Evolutionary conservation across 164 flowering plant species (phyloP), one percentile per base, ranked within the genome.

Genomic region (Warburgia ugandensis): DNA sequence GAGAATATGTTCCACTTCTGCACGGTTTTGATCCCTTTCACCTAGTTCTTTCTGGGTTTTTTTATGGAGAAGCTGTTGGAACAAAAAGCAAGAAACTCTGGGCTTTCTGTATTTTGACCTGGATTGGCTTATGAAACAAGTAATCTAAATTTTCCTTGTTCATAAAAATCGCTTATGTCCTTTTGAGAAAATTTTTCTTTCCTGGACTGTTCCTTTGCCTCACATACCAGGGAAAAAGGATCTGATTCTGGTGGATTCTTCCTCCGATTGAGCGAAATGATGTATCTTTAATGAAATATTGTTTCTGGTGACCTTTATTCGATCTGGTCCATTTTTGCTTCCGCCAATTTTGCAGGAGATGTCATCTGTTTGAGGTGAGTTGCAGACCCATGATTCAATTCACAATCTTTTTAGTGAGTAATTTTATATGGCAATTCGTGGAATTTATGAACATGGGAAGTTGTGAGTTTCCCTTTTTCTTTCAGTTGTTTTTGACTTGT

Each of bases 281-380:
- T 21, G 46, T 45, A 22, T 33, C 29, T 62, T 46, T 6, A 30
- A n/a, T 29, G 29, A 47, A 45, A 33, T 62, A 21, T 62, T 45
- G 29, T 32, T 40, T 16, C 13, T 51, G 52, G n/a, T n/a, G 41
- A 17, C 16, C 71, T 66, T 72, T 54, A 50, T 68, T 68, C 69
- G 67, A 76, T 71, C 75, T 59, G 68, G 76, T 57, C 58, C 45
- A 52, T 45, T 50, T 50, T 61, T 62, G 57, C 52, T 58, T 61
- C 57, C 41, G 25, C 62, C 56, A 55, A 45, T 61, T 33, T 23
- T 56, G 68, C 56, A 63, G 48, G n/a, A 56, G 25, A 30, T 62
- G 68, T 54, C 52, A 59, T 68, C 48, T 47, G 32, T 61, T 57
- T 37, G 48, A 68, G 77, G 83, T 70, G 63, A 66, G 71, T 58